phyloP scores from a whole-genome alignment of 345 rosid species.

The Dipteronia dyeriana region DNA sequence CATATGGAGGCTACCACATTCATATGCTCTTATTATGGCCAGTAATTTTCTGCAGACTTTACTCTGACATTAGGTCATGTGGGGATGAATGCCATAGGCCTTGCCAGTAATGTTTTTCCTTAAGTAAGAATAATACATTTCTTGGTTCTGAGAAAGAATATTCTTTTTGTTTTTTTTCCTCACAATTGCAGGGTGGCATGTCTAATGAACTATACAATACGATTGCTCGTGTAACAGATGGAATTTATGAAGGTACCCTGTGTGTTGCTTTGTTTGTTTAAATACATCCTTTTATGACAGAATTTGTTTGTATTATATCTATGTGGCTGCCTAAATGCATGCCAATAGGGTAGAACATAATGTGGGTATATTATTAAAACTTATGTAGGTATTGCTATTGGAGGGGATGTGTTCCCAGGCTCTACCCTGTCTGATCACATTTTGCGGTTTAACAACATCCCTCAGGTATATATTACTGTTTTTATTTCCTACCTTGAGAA shows the following conservation, averaged over 20 bases:
- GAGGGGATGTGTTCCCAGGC: conserved; percentile 98
- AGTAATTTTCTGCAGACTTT: background rate
- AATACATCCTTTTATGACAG: background rate
- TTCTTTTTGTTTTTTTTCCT: background rate
- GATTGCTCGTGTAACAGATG: conserved; percentile 93
- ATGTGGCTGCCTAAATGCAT: background rate
- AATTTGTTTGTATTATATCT: background rate
- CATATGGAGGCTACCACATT: background rate
- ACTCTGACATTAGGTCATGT: background rate
- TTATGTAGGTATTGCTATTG: conserved; percentile 83
- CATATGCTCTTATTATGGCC: background rate
- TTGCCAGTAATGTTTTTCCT: background rate
- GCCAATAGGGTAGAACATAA: conserved; percentile 9
- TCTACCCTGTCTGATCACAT: conserved; percentile 93
- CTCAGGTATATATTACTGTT: conserved; percentile 64
- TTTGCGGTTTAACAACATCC: conserved; percentile 92
- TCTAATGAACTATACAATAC: conserved; percentile 94
- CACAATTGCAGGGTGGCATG: conserved; percentile 85
- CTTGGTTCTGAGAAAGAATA: conserved; percentile 17
- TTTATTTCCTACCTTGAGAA: background rate
- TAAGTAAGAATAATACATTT: background rate
- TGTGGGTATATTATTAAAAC: conserved; percentile 28
- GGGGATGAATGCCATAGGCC: background rate
- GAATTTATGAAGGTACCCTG: conserved; percentile 81
- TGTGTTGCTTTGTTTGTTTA: background rate